Evolutionary conservation across 2,329 filamentous ascomycete genomes (phyloP), one percentile per base, ranked within the genome.

Genomic region (Pyrenophora seminiperda): DNA sequence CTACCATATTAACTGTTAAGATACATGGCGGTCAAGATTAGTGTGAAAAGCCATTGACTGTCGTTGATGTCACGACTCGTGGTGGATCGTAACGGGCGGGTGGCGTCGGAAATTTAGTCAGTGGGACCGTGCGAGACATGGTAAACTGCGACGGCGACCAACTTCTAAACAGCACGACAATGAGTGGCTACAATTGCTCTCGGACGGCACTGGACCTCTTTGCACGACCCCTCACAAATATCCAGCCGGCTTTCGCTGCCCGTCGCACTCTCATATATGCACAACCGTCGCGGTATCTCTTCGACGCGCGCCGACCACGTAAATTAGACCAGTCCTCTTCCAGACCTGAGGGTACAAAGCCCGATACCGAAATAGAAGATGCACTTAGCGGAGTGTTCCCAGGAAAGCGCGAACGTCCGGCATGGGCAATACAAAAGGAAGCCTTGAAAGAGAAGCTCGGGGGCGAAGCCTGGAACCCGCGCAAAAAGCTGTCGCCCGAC

Each of bases 401-500:
- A 22, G 19, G 5, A 29, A 50, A 31, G 13, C 38, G 54, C 10
- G 54, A 64, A 24, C 62, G 59, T 13, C 81, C 86, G 56, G 52
- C 65, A 3, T 97, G 94, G 94, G 81, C 83, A 68, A 71, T 83
- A 11, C 88, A 97, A 59, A 97, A 96, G 70, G 77, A 76, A 1
- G 88, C 85, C 0, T 74, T 95, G 29, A 83, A 86, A 62, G 74
- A 83, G 53, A 99, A 97, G 67, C 94, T 97, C 58, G 84, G 84
- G 1, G 83, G 87, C 6, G 85, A 75, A 31, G 76, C 87, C 7
- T 99, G 93, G 92, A 81, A 81, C 20, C 93, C 94, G 22, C 82
- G 83, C 40, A 97, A 96, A 73, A 87, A 87, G 50, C 81, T 99
- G 7, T 97, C 94, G 0, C 94, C 94, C 0, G 93, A 97, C 72